Evolutionary conservation across 306 rosid genomes (phyloP), one percentile per base, ranked within the genome.

Genomic region (Datisca glomerata): DNA sequence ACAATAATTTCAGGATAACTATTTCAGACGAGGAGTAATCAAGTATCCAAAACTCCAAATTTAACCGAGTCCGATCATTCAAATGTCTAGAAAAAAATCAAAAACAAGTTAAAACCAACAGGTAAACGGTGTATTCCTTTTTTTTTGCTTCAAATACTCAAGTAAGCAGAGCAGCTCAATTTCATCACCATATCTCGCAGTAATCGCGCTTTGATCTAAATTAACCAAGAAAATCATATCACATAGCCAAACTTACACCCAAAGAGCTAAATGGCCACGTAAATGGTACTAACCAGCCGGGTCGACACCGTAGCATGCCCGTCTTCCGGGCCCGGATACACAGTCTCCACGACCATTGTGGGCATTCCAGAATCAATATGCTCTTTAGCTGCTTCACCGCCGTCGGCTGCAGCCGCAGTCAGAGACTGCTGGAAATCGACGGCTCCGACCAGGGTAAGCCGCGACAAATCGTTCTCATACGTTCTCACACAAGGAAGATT

Each of bases 341-440:
- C 47, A 16, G 94, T 87, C 72, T 87, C 94, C 12, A 87, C 85
- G 20, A 87, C 97, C 94, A 83, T 83, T 37, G 94, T 93, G 3
- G 76, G 63, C 50, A 72, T 16, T 12, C 76, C 85, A 2, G 74
- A 69, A 27, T 63, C 60, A 15, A 87, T 35, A 24, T 87, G 94
- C 59, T 87, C 97, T 4, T 56, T 51, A 45, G 97, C 97, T 2
- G 80, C 80, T 21, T 72, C 60, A 3, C 97, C 97, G 5, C 97
- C 89, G 31, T 87, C 97, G 42, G 97, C 82, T 0, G 94, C 93
- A 11, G 89, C 93, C 3, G 94, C 97, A 5, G 94, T 83, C 14
- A 87, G 37, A 25, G 94, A 86, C 69, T 87, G 97, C 21, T 61
- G 52, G 42, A 63, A 77, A 39, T 80, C 89, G 18, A 77, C 93